phyloP scores from a whole-genome alignment of 345 rosid species.

The Garcia nutans region DNA sequence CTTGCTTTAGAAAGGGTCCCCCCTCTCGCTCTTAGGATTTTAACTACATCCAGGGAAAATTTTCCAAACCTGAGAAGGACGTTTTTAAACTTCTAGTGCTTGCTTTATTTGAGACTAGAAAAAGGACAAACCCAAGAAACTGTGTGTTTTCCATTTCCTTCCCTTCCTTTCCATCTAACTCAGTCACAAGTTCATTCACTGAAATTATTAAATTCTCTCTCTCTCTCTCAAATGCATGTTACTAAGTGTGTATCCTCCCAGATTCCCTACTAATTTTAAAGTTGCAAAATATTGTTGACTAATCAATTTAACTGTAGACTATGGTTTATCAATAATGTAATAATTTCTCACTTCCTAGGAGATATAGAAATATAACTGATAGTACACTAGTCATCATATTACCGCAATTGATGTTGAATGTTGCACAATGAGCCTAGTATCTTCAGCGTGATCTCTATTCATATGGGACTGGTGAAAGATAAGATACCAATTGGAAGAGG shows the following conservation, averaged over 20 bases:
- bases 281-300: background rate
- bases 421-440: slow-evolving; percentile 73
- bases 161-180: background rate
- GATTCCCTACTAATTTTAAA: background rate
- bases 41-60: background rate
- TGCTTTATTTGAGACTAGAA: too few species aligned
- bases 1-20: background rate
- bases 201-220: too few species aligned
- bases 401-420: slow-evolving; percentile 76
- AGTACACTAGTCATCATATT: slow-evolving; percentile 19
- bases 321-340: background rate
- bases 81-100: too few species aligned
- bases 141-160: background rate
- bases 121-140: background rate
- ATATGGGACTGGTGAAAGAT: slow-evolving; percentile 64
- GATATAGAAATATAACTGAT: slow-evolving; percentile 2
- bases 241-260: background rate
- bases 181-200: too few species aligned
- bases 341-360: background rate
- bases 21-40: background rate
- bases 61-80: background rate
- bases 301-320: background rate
- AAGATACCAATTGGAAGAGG: background rate
- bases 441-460: slow-evolving; percentile 93
- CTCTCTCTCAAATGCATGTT: background rate